Conservation (phyloP, 768 basidiomycete genomes). For the Lyophyllum shimeji region DNA sequence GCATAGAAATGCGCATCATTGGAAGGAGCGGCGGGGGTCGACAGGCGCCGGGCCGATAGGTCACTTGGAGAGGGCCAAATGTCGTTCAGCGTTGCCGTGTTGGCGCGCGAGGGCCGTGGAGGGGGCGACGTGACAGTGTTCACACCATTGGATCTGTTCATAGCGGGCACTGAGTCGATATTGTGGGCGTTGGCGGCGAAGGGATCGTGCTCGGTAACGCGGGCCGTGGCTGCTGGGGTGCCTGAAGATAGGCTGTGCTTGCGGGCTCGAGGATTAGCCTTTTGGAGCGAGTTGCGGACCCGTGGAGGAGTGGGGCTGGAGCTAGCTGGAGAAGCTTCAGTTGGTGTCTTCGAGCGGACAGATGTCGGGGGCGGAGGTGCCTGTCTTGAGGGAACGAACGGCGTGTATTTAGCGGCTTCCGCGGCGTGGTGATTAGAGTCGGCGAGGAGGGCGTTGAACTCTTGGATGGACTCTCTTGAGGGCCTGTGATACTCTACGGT, state of each 20-base stretch:
- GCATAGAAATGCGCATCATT: constrained; percentile 42
- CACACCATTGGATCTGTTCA: constrained; percentile 33
- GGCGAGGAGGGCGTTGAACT: constrained; percentile 71
- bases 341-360: constrained; percentile 45
- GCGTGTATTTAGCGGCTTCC: constrained; percentile 40
- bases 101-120: constrained; percentile 79
- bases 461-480: constrained; percentile 72
- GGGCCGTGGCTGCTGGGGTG: constrained; percentile 27
- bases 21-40: constrained; percentile 38
- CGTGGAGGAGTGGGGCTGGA: constrained; percentile 29
- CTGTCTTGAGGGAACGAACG: constrained; percentile 35
- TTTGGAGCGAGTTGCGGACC: constrained; percentile 62
- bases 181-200: constrained; percentile 44
- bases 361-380: constrained; percentile 40
- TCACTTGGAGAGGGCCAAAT: constrained; percentile 50
- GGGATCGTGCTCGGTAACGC: constrained; percentile 53
- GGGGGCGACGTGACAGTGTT: constrained; percentile 54
- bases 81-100: constrained; percentile 80
- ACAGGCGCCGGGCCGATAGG: constrained; percentile 50
- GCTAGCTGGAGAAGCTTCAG: constrained; percentile 38
- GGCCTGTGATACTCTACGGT: constrained; percentile 79
- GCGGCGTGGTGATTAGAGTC: constrained; percentile 58
- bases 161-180: constrained; percentile 27
- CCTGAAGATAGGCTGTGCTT: constrained; percentile 51
- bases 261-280: constrained; percentile 50